These are phyloP conservation scores for Mycena galopus DNA, from an alignment of 768 basidiomycete genomes.

Conservation along the genomic window DNA sequence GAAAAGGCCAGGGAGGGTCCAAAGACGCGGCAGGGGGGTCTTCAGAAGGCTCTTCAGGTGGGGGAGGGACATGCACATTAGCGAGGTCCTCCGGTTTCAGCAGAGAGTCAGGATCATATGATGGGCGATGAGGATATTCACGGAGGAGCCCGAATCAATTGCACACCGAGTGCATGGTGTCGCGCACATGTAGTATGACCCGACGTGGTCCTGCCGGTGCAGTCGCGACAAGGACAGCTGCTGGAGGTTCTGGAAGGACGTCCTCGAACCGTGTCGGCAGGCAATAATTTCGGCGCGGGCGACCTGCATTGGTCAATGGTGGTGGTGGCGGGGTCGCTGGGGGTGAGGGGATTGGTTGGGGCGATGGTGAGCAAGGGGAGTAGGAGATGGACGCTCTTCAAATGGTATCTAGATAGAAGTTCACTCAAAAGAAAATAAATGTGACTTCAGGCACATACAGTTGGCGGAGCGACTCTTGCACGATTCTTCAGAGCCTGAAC, in stretches of 20 bases:
- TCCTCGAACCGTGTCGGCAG: conserved; percentile 33
- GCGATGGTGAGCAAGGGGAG: not conserved
- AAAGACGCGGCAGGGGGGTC: not conserved
- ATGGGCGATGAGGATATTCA: conserved; percentile 32
- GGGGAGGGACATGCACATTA: not conserved
- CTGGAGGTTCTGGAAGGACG: conserved; percentile 32
- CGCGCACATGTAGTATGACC: conserved; percentile 32
- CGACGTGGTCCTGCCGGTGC: conserved; percentile 1
- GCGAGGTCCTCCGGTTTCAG: conserved; percentile 22
- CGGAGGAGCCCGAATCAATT: conserved; percentile 35
- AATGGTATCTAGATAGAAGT: not conserved
- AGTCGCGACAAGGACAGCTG: not conserved
- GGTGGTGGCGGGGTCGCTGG: not conserved
- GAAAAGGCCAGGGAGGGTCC: too few species aligned
- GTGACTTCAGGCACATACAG: not conserved
- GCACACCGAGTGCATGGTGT: conserved; percentile 29
- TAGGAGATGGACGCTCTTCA: not conserved
- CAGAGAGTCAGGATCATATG: conserved; percentile 18
- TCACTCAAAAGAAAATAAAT: not conserved
- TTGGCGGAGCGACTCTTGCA: not conserved
- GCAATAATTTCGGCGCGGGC: not conserved
- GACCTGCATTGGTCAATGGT: not conserved
- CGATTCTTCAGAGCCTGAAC: not conserved
- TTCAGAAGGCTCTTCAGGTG: not conserved
- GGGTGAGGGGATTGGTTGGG: not conserved